Evolutionary conservation across 2,329 filamentous ascomycete species (phyloP), one percentile per base, ranked within the genome.

Genomic region (Colletotrichum musae): DNA sequence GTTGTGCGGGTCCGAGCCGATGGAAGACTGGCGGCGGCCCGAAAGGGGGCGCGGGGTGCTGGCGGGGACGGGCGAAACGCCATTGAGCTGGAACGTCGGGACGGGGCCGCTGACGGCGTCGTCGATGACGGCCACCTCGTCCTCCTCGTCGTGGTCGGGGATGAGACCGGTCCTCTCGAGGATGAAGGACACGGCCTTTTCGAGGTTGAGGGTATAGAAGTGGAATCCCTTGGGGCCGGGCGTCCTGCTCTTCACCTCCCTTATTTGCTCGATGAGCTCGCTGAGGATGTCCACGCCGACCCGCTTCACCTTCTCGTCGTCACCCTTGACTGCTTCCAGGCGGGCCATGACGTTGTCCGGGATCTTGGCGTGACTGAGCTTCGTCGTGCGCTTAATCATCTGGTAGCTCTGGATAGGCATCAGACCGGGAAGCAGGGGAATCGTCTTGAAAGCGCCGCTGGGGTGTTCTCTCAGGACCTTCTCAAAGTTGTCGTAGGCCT

Each of bases 391-490:
- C 76, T 94, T 94, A 75, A 99, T 89, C 85, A 97, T 98, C 79
- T 97, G 94, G 81, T 97, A 98, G 81, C 93, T 97, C 82, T 99
- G 96, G 60, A 99, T 94, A 13, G 96, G 96, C 95, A 99, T 98
- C 75, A 99, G 85, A 1, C 96, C 96, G 0, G 96, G 95, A 64
- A 99, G 93, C 73, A 99, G 97, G 6, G 94, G 92, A 26, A 98
- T 93, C 3, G 88, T 89, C 81, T 93, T 93, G 83, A 99, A 98
- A 3, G 88, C 87, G 4, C 94, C 94, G 76, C 93, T 97, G 56
- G 93, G 89, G 76, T 99, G 94, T 61, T 91, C 88, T 70, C 94
- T 86, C 73, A 99, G 80, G 58, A 86, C 88, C 72, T 84, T 87
- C 82, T 98, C 95, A 76, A 97, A 98, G 41, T 85, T 85, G 64